Conservation (phyloP, 305 asterid species). For the Withania somnifera region DNA sequence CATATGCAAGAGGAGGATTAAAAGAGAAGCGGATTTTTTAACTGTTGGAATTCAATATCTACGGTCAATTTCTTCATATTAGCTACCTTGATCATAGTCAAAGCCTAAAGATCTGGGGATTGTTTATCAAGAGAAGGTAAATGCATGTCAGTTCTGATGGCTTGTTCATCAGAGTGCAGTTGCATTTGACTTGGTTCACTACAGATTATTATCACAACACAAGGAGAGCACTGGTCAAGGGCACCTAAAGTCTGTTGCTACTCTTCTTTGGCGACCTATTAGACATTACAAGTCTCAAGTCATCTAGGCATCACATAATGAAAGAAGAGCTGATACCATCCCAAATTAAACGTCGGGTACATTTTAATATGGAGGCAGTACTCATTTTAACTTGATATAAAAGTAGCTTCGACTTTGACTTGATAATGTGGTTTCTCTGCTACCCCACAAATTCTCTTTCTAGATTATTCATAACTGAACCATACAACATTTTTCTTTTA, state of each 20-base stretch:
- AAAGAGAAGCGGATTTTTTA: background rate
- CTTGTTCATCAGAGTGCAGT: background rate
- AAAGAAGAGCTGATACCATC: background rate
- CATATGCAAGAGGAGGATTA: background rate
- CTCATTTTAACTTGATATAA: background rate
- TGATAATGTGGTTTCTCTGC: background rate
- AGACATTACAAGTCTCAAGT: background rate
- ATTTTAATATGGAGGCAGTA: background rate
- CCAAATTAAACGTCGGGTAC: background rate
- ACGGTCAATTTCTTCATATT: background rate
- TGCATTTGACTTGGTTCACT: background rate
- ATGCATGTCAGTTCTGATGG: background rate
- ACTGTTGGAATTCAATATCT: background rate
- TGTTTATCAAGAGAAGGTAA: background rate
- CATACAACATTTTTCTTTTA: background rate
- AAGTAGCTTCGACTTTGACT: background rate
- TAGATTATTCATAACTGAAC: background rate
- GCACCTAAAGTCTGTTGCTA: background rate
- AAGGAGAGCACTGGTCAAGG: background rate
- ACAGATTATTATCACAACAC: background rate
- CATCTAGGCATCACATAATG: background rate
- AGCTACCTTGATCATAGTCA: background rate
- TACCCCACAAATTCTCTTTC: background rate
- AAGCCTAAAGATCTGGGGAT: background rate
- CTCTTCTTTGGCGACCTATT: background rate